Percentiles rank a stretch among this genome's conserved stretches.
phyloP scores from a whole-genome alignment of 441 rosid genomes.

The Geranium incanum region DNA sequence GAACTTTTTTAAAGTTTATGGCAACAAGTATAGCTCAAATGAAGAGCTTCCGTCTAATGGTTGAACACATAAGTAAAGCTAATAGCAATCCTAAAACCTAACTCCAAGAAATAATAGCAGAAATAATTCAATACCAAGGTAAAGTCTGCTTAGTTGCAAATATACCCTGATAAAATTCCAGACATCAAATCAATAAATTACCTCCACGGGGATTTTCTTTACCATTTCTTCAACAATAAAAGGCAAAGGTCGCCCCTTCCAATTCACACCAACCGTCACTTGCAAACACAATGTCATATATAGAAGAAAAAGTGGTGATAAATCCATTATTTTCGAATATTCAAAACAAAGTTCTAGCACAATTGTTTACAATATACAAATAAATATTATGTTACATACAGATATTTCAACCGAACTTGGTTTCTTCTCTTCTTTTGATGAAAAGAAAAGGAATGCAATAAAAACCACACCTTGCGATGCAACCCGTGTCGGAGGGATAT shows the following conservation, averaged over 20 bases:
- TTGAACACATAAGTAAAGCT: no score
- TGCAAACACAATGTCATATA: conserved; percentile 61
- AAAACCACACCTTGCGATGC: conserved; percentile 70
- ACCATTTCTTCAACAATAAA: conserved; percentile 29
- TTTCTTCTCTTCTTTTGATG: conserved; percentile 24
- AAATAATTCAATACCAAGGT: no score
- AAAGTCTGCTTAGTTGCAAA: conserved; percentile 7
- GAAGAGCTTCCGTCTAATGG: no score
- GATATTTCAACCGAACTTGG: conserved; percentile 45
- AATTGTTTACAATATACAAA: conserved; percentile 46
- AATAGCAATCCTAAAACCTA: no score
- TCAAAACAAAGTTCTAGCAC: conserved; percentile 24
- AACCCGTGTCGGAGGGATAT: conserved; percentile 51
- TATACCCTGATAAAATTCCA: conserved; percentile 22
- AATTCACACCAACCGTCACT: conserved; percentile 74
- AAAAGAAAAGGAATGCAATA: conserved; percentile 28
- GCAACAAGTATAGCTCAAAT: no score
- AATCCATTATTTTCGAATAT: conserved; percentile 30
- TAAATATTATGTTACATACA: conserved; percentile 56
- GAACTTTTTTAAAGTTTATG: no score
- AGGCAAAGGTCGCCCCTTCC: conserved; percentile 54
- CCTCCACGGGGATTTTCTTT: conserved; percentile 34
- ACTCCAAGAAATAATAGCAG: no score
- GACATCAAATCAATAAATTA: conserved; percentile 39
- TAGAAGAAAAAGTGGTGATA: conserved; percentile 17